Conservation (phyloP, 2,329 filamentous ascomycete genomes). For the Beauveria brongniartii region DNA sequence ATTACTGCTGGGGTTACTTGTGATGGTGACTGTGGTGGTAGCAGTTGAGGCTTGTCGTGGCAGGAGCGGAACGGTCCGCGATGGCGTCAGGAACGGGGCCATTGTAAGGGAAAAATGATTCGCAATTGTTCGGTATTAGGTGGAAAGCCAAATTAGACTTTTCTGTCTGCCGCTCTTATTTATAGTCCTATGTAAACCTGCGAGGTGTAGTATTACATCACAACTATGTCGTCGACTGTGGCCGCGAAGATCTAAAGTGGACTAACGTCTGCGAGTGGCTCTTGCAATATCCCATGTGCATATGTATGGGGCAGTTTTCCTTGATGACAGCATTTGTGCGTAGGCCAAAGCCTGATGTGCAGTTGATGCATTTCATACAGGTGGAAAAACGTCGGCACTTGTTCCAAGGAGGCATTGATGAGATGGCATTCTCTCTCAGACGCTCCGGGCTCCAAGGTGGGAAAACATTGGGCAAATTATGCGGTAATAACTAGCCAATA, state of each 20-base stretch:
- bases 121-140: neutral
- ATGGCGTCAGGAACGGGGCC: neutral
- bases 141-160: neutral
- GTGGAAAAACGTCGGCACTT: no score
- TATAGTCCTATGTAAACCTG: neutral
- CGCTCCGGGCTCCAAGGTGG: no score
- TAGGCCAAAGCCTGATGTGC: neutral
- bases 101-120: neutral
- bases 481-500: no score
- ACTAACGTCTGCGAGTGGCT: neutral
- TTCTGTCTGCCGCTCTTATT: neutral
- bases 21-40: conserved; percentile 25
- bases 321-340: neutral
- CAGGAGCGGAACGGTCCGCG: neutral
- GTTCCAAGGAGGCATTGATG: no score
- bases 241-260: neutral
- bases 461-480: no score
- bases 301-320: neutral
- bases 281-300: neutral
- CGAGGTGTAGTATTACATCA: neutral
- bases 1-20: conserved; percentile 12
- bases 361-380: neutral
- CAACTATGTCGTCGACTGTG: neutral
- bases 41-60: conserved; percentile 10
- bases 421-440: no score